Base-by-base conservation (phyloP, 1,284 basidiomycete species). In the Flammula alnicola region DNA sequence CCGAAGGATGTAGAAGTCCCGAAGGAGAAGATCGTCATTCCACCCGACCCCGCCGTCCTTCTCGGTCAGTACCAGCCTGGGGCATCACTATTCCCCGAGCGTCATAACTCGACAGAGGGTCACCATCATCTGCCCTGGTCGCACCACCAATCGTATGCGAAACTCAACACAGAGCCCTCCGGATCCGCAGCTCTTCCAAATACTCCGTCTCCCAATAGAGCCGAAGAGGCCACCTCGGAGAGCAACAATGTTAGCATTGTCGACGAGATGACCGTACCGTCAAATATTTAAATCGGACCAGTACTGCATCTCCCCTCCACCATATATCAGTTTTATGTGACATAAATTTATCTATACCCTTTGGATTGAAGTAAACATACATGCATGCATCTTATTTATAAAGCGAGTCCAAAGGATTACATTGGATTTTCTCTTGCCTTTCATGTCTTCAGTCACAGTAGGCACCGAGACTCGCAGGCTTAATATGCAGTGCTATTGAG, bases 391-490 rank as follows among this genome's bases (percentile, higher is more conserved):
- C n/a, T n/a, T n/a, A n/a, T n/a, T n/a, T n/a, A n/a, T n/a, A n/a
- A n/a, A n/a, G n/a, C n/a, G n/a, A n/a, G n/a, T n/a, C n/a, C n/a
- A n/a, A n/a, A n/a, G n/a, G n/a, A n/a, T n/a, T n/a, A n/a, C n/a
- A n/a, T n/a, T n/a, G n/a, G n/a, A n/a, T n/a, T n/a, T n/a, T n/a
- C n/a, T n/a, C n/a, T n/a, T n/a, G n/a, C n/a, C n/a, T n/a, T n/a
- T n/a, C n/a, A n/a, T n/a, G n/a, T 20, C 19, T 41, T 75, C 65
- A 88, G 63, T 91, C 88, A 63, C 84, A 86, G 69, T 89, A 91
- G n/a, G 87, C 88, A 25, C 88, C 88, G 42, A 83, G 71, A 61
- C 74, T 88, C 32, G 88, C 88, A 46, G 88, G 86, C 87, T 90
- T 30, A 5, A 27, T 14, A 5, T 26, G 9, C 3, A 11, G 9